Conservation (phyloP, 2,329 filamentous ascomycete species). For the Exophiala aquamarina region DNA sequence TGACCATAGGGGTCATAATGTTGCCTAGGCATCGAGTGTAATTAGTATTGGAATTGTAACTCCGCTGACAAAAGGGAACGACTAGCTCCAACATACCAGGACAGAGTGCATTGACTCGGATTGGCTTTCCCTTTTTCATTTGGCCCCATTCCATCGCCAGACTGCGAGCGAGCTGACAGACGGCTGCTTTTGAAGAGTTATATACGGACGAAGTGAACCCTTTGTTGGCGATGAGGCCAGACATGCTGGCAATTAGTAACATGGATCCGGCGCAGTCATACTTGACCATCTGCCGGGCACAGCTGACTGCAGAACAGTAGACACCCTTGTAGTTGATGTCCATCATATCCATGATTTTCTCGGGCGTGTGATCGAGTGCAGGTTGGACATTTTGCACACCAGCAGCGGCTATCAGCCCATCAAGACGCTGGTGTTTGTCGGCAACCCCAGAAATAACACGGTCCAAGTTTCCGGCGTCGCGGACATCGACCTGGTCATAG, state of each 20-base stretch:
- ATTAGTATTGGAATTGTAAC: neutral
- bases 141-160: slow-evolving; percentile 47
- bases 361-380: slow-evolving; percentile 42
- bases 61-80: neutral
- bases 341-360: slow-evolving; percentile 36
- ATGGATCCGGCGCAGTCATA: slow-evolving; percentile 61
- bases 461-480: slow-evolving; percentile 32
- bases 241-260: slow-evolving; percentile 64
- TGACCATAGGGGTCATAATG: too few relatives aligned
- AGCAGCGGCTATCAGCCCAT: slow-evolving; percentile 44
- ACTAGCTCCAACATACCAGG: slow-evolving; percentile 40
- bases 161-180: slow-evolving; percentile 42
- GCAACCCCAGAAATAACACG: slow-evolving; percentile 38
- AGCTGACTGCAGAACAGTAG: slow-evolving; percentile 38
- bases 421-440: slow-evolving; percentile 35
- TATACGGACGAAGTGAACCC: slow-evolving; percentile 37
- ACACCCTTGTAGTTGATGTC: slow-evolving; percentile 32
- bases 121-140: slow-evolving; percentile 36
- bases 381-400: slow-evolving; percentile 44
- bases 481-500: slow-evolving; percentile 49
- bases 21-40: slow-evolving; percentile 37
- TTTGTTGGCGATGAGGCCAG: slow-evolving; percentile 58
- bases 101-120: slow-evolving; percentile 55
- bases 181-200: slow-evolving; percentile 46
- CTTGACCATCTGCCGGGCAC: slow-evolving; percentile 64